Conservation (phyloP, 164 flowering plant species). For the Santalum album region DNA sequence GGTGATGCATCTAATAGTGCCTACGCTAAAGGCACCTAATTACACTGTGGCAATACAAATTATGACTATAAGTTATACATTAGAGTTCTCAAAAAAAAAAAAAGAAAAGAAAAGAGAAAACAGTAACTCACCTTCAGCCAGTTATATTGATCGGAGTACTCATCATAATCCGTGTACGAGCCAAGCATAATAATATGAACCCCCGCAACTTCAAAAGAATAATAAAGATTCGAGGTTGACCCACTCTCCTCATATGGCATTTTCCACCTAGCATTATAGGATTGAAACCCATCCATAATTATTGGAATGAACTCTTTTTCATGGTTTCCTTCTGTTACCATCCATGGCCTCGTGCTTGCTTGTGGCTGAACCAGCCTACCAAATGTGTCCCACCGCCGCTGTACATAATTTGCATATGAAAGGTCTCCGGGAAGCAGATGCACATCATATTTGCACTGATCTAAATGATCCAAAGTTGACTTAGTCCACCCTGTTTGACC, state of each 20-base stretch:
- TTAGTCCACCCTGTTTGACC: slow-evolving; percentile 97
- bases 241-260: slow-evolving; percentile 94
- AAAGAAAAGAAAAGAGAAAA: background rate
- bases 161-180: slow-evolving; percentile 74
- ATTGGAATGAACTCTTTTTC: slow-evolving; percentile 71
- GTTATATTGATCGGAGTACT: slow-evolving; percentile 66
- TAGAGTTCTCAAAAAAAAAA: no score
- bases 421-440: slow-evolving; percentile 93
- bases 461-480: slow-evolving; percentile 81
- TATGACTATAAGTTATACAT: no score
- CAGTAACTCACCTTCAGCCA: slow-evolving; percentile 77
- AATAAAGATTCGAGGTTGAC: slow-evolving; percentile 76
- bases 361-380: slow-evolving; percentile 88
- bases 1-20: no score
- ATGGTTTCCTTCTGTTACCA: slow-evolving; percentile 96
- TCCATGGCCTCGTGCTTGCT: slow-evolving; percentile 93
- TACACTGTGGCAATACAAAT: no score
- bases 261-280: slow-evolving; percentile 94
- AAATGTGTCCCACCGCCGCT: slow-evolving; percentile 82
- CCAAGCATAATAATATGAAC: slow-evolving; percentile 92
- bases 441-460: slow-evolving; percentile 66
- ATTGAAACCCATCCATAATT: slow-evolving; percentile 44
- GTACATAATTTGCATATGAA: slow-evolving; percentile 86
- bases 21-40: no score
- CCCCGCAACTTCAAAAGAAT: slow-evolving; percentile 94